Conservation (phyloP, 192 early-diverging fungal species). For the Entomortierella beljakovae region DNA sequence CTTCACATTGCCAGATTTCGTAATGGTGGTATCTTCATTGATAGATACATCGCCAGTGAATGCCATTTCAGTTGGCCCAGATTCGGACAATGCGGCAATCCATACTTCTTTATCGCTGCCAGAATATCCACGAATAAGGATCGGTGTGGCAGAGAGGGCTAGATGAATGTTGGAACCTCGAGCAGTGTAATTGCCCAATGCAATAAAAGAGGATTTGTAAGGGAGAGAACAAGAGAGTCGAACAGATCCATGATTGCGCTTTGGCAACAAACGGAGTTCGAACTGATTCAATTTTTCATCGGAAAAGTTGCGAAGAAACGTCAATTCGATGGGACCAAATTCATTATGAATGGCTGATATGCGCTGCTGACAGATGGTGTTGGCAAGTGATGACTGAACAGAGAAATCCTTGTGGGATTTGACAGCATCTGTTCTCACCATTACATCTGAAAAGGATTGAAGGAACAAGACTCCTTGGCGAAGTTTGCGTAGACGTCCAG, state of each 20-base stretch:
- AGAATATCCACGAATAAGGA: conserved; percentile 55
- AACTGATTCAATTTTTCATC: conserved; percentile 49
- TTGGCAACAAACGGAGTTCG: conserved; percentile 46
- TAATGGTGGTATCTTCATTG: conserved; percentile 47
- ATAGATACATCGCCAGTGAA: conserved; percentile 65
- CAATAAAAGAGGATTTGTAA: conserved; percentile 75
- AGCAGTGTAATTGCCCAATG: conserved; percentile 68
- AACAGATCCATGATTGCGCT: not conserved
- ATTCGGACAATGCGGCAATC: conserved; percentile 67
- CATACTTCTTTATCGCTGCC: conserved; percentile 66
- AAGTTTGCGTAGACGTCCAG: conserved; percentile 69
- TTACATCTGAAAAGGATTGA: conserved; percentile 67
- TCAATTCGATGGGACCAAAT: conserved; percentile 56
- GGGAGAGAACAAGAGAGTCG: conserved; percentile 57
- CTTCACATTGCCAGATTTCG: conserved; percentile 7
- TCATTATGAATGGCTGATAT: conserved; percentile 12
- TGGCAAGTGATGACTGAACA: conserved; percentile 44
- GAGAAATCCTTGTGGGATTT: conserved; percentile 10
- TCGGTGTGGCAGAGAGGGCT: conserved; percentile 68
- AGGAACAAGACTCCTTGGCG: conserved; percentile 69
- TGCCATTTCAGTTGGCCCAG: conserved; percentile 65
- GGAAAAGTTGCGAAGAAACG: conserved; percentile 78
- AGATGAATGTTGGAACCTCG: conserved; percentile 61
- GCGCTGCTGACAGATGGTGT: conserved; percentile 63
- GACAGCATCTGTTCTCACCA: conserved; percentile 63